Evolutionary conservation across 2,329 filamentous ascomycete species (phyloP).

Genomic region (Cercospora beticola): DNA sequence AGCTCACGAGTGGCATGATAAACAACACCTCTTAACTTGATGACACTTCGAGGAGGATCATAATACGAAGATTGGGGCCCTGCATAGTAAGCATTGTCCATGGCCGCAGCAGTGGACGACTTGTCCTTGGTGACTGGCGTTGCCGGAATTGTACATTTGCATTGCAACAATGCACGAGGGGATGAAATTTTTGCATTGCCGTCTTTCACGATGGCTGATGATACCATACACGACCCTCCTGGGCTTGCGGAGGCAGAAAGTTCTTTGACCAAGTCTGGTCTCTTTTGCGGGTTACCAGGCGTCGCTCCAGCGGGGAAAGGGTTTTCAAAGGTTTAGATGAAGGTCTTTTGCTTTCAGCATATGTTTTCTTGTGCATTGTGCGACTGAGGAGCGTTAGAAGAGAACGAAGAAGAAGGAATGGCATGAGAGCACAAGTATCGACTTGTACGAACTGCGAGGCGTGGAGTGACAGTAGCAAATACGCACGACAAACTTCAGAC

Average conservation of each 20-base stretch:
- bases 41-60: slow-evolving; percentile 16
- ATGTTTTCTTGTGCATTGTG: slow-evolving; percentile 9
- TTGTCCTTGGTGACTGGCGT: slow-evolving; percentile 11
- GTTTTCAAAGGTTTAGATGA: slow-evolving; percentile 9
- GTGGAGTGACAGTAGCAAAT: neutral
- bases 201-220: slow-evolving; percentile 25
- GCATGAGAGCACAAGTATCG: neutral
- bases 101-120: neutral
- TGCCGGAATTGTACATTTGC: slow-evolving; percentile 24
- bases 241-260: slow-evolving; percentile 23
- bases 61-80: slow-evolving; percentile 9
- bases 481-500: neutral
- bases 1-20: slow-evolving; percentile 3
- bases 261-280: slow-evolving; percentile 13
- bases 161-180: slow-evolving; percentile 20
- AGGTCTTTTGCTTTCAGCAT: slow-evolving; percentile 18
- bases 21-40: slow-evolving; percentile 9
- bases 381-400: neutral
- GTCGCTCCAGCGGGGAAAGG: slow-evolving; percentile 5
- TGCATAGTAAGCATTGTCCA: slow-evolving; percentile 21
- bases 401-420: neutral
- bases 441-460: neutral
- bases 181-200: slow-evolving; percentile 22
- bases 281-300: slow-evolving; percentile 6
- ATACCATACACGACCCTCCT: slow-evolving; percentile 25